Base-by-base conservation (phyloP, 2,329 filamentous ascomycete genomes). In the Tothia fuscella region DNA sequence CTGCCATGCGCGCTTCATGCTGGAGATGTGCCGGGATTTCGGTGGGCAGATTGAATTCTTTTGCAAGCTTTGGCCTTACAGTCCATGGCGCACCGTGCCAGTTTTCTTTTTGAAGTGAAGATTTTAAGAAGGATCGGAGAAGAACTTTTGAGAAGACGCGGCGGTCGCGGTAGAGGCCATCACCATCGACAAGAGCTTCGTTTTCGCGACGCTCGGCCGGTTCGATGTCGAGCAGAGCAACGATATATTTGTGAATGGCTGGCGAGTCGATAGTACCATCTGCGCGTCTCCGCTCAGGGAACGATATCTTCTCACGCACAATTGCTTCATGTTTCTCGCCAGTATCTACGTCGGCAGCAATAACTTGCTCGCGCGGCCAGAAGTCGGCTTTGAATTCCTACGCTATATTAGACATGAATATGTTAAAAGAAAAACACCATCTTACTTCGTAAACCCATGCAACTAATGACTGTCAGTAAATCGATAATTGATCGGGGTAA, bases 31-130 rank as follows among this genome's bases (percentile, higher is more conserved):
- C 73, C 5, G 91, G 91, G 10, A 96, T 77, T 41, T 85, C 78
- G n/a, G 78, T 87, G 47, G 86, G 80, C 48, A 98, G 91, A 47
- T 85, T 80, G 59, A 91, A 94, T 48, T 80, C 73, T 34, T 77
- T 76, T 1, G 91, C 91, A 45, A 93, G 78, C 41, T 86, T 79
- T 26, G 82, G 74, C 63, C 93, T 95, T 14, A 96, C 89, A 42
- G 93, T 67, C 91, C 91, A 98, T 0, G 91, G 89, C 0, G 91
- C 91, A n/a, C 89, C 89, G 46, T 79, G 89, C 86, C 88, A 96
- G 3, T 86, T 76, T 55, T 96, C 91, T 47, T 89, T 71, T 2
- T 80, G 82, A n/a, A 95, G 82, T 0, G 87, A 91, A 60, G 93
- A 88, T 58, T 94, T 94, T 49, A 98, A 84, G 50, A 95, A 98